Conservation (phyloP, 495 filamentous ascomycete genomes). For the Amorphotheca resinae region DNA sequence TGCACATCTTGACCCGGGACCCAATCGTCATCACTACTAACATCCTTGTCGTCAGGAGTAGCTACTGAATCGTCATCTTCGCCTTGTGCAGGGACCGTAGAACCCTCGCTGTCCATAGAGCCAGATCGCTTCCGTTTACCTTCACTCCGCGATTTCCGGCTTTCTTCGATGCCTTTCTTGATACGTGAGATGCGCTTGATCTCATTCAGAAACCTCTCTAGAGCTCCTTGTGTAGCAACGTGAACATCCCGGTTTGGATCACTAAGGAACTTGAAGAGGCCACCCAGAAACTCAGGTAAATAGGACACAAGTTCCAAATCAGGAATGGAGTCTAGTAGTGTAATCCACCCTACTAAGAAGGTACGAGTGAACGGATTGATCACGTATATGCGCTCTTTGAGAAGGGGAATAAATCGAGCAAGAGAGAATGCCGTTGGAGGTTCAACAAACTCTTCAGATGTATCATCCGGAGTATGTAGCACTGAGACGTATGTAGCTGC, state of each 20-base stretch:
- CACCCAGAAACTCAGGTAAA: constrained; percentile 82
- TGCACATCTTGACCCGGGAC: constrained; percentile 94
- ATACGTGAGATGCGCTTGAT: constrained; percentile 89
- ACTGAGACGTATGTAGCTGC: constrained; percentile 91
- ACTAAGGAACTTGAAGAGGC: constrained; percentile 83
- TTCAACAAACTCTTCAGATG: constrained; percentile 33
- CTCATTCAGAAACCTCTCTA: constrained; percentile 89
- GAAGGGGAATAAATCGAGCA: constrained; percentile 77
- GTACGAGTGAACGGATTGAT: constrained; percentile 88
- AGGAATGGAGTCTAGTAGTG: constrained; percentile 87
- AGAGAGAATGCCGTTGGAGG: constrained; percentile 89
- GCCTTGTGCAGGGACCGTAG: constrained; percentile 24
- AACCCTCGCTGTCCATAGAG: constrained; percentile 48
- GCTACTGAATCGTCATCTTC: constrained; percentile 44
- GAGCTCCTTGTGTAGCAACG: constrained; percentile 72
- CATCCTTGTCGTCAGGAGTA: constrained; percentile 47
- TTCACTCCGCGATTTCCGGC: constrained; percentile 50
- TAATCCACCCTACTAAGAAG: constrained; percentile 95
- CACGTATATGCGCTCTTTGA: constrained; percentile 86
- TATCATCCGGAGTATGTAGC: constrained; percentile 46
- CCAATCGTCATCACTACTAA: constrained; percentile 77
- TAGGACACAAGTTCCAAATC: constrained; percentile 91
- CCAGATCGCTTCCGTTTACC: constrained; percentile 52
- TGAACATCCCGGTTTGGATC: constrained; percentile 89
- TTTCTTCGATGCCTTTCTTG: constrained; percentile 86